Evolutionary conservation across 306 rosid genomes (phyloP), one percentile per base, ranked within the genome.

Genomic region (Sphenostylis stenocarpa): DNA sequence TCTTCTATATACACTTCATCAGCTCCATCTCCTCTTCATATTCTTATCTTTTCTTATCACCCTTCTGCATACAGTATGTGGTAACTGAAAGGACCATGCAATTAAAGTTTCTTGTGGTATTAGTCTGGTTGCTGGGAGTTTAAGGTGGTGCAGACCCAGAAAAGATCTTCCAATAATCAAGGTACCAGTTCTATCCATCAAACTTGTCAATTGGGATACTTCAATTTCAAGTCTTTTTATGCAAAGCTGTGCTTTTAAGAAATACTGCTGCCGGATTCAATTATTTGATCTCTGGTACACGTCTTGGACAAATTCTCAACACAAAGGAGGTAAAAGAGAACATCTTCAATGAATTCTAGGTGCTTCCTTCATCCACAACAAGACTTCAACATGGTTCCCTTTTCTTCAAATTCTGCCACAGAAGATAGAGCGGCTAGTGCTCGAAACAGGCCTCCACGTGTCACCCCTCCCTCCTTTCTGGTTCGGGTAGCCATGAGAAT

Each of bases 401-500:
- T 82, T 77, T 66, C 92, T 31, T 82, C 95, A 28, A 88, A 76
- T 70, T 83, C 81, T 61, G 43, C 78, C 4, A 20, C 72, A 61
- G 91, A 75, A 80, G 92, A 77, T 28, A 81, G 81, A 23, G 48
- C 10, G 38, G 68, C 64, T 48, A 48, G 76, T 67, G 38, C 66
- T n/a, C 39, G 89, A 77, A 82, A 41, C 48, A 75, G 87, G 86
- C 52, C 89, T 77, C 26, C 80, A 72, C 84, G 84, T 20, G 75
- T 67, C 55, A 67, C 82, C 3, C 77, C 91, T 38, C 82, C 90
- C 58, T 60, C 97, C 1, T 74, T 79, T 80, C 63, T 78, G 29
- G 76, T 83, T 49, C 23, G 89, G 63, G 77, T 82, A 80, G 97
- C 96, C 17, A 89, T 92, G 92, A 91, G 94, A 80, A 87, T 95